These are phyloP conservation scores for Ascochyta rabiei DNA, from an alignment of 2,329 filamentous ascomycete species.

Conservation along the genomic window DNA sequence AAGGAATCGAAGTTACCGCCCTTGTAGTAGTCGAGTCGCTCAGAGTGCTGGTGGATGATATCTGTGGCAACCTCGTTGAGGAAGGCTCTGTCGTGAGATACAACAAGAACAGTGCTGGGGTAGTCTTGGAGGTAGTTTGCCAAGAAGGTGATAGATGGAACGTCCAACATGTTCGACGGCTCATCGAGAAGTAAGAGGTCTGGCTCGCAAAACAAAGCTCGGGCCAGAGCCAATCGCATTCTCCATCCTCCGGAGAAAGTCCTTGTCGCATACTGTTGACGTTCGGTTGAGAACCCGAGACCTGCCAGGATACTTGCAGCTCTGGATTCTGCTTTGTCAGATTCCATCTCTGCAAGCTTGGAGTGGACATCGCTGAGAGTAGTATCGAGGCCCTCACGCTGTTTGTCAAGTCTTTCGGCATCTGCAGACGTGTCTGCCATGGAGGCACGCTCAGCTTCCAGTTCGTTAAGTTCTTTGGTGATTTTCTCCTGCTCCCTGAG, in stretches of 20 bases:
- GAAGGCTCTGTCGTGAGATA: conserved; percentile 98
- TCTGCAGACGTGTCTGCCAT: conserved; percentile 93
- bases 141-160: conserved; percentile 98
- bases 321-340: conserved; percentile 94
- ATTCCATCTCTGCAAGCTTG: conserved; percentile 98
- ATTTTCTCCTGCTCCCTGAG: conserved; percentile 91
- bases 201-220: conserved; percentile 97
- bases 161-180: conserved; percentile 99
- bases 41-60: conserved; percentile 97
- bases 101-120: conserved; percentile 92
- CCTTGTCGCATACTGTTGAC: conserved; percentile 91
- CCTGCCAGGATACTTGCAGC: conserved; percentile 96
- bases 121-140: conserved; percentile 94
- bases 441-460: conserved; percentile 77
- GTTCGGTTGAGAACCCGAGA: conserved; percentile 92
- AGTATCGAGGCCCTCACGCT: conserved; percentile 87
- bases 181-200: conserved; percentile 96
- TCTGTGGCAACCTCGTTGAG: conserved; percentile 99
- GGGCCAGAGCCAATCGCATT: conserved; percentile 93
- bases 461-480: conserved; percentile 71
- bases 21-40: conserved; percentile 97
- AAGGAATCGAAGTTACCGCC: conserved; percentile 80
- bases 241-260: conserved; percentile 99
- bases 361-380: conserved; percentile 89
- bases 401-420: conserved; percentile 80